These are phyloP conservation scores for Secale cereale DNA, from an alignment of 176 grass and related monocot genomes.

Conservation along the genomic window DNA sequence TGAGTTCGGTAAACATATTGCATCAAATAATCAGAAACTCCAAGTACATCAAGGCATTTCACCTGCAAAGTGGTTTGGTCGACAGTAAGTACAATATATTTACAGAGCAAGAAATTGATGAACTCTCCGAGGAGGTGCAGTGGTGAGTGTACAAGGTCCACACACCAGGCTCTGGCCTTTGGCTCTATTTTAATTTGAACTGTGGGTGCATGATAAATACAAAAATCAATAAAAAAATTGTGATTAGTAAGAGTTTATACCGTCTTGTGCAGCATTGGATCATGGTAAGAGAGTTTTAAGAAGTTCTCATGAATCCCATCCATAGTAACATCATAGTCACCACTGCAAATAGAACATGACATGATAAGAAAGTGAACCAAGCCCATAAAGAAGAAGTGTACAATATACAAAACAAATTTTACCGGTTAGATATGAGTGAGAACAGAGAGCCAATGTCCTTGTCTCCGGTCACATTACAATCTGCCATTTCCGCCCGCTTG, in stretches of 20 bases:
- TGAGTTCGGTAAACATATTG: constrained; percentile 83
- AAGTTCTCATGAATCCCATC: constrained; percentile 97
- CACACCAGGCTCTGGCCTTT: not conserved
- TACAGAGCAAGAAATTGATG: not conserved
- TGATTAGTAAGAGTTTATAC: constrained; percentile 27
- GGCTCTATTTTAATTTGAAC: not conserved
- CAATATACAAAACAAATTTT: constrained; percentile 32
- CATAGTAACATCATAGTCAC: constrained; percentile 95
- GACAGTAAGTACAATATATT: constrained; percentile 19
- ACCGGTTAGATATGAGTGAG: constrained; percentile 89
- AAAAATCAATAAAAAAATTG: not conserved
- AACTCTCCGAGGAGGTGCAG: not conserved
- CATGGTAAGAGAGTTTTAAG: constrained; percentile 83
- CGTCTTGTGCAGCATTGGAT: constrained; percentile 91
- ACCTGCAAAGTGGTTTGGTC: constrained; percentile 48
- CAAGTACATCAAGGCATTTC: constrained; percentile 81
- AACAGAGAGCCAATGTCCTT: constrained; percentile 56
- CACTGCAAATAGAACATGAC: constrained; percentile 47
- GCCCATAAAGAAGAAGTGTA: constrained; percentile 20
- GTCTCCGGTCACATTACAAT: constrained; percentile 35
- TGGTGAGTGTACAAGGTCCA: not conserved
- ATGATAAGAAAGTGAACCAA: constrained; percentile 11
- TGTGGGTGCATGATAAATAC: not conserved
- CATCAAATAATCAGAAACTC: constrained; percentile 75
- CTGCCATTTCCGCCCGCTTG: constrained; percentile 50